These are phyloP conservation scores for Prinsepia uniflora DNA, from an alignment of 306 rosid genomes.

Conservation along the genomic window DNA sequence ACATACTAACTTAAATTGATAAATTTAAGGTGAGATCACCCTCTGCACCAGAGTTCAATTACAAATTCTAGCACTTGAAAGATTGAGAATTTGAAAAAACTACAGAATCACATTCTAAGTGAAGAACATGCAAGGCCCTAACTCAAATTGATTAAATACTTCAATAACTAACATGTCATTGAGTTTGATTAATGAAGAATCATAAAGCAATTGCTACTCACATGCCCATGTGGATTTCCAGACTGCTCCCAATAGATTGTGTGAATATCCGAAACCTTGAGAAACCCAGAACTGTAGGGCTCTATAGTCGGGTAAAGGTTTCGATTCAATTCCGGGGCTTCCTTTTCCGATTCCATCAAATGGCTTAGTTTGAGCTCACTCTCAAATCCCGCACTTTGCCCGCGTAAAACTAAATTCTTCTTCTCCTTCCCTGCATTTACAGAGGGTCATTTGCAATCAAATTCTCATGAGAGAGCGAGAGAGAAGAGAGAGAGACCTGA, in stretches of 20 bases:
- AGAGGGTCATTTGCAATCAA: slow-evolving; percentile 20
- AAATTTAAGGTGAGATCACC: not conserved
- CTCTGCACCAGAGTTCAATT: not conserved
- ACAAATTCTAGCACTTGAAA: not conserved
- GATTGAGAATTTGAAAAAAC: not conserved
- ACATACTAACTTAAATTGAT: not conserved
- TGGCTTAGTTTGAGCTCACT: slow-evolving; percentile 27
- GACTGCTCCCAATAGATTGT: slow-evolving; percentile 91
- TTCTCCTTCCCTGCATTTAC: slow-evolving; percentile 36
- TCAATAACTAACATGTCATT: no score
- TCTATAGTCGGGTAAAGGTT: slow-evolving; percentile 57
- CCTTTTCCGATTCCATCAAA: slow-evolving; percentile 58
- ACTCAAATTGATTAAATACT: no score
- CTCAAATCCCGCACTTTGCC: slow-evolving; percentile 35
- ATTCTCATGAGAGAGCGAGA: not conserved
- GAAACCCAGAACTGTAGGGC: slow-evolving; percentile 56
- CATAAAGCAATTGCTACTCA: slow-evolving; percentile 31
- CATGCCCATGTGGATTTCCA: slow-evolving; percentile 82
- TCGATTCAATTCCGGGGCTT: slow-evolving; percentile 36
- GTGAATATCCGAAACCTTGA: slow-evolving; percentile 82
- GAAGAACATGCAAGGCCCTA: not conserved
- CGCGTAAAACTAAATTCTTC: slow-evolving; percentile 29
- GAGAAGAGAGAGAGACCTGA: slow-evolving; percentile 12
- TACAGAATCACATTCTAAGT: not conserved
- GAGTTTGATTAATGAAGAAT: not conserved